Evolutionary conservation across 805 yeast genomes (phyloP), one percentile per base, ranked within the genome.

Genomic region (Yamadazyma sp.): DNA sequence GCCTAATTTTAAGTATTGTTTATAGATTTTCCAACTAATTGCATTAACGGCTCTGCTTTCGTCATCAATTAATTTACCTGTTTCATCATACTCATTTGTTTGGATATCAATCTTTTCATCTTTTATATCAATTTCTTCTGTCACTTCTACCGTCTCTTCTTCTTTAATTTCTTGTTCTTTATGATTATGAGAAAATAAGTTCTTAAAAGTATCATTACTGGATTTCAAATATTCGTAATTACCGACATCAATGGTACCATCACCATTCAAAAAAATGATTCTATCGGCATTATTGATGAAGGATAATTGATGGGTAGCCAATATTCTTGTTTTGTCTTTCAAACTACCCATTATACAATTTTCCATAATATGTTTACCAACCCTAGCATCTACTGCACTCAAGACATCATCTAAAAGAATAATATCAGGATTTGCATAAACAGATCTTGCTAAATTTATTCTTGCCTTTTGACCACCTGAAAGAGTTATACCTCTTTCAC

Each of bases 1-100:
- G 19, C 86, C 88, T 15, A 74, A 66, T 25, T 52, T 51, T 31
- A 80, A 38, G 50, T 82, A 81, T 20, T 60, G 56, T 13, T 53
- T 52, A 48, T 81, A 80, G 17, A 84, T 76, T 4, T 53, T 49
- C 38, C 63, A 56, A 1, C 66, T 52, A 30, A 81, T 72, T 27
- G 73, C 59, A 49, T 80, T 79, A 9, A 74, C 78, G 3, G 84
- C 82, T 39, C 75, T 68, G 44, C 71, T 77, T 58, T 82, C 87
- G 23, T 66, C 73, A 20, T 57, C 51, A 19, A 69, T 61, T 13
- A 60, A 37, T 31, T 44, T 46, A 14, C 61, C 64, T 35, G 44
- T 42, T 6, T 36, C 42, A 19, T 45, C 39, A 21, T 54, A 50
- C 17, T 48, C 45, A 20, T 40, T 46, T 7, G 43, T 28, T 19